These are phyloP conservation scores for Astrothelium subdiscretum DNA, from an alignment of 495 filamentous ascomycete genomes.

Conservation along the genomic window DNA sequence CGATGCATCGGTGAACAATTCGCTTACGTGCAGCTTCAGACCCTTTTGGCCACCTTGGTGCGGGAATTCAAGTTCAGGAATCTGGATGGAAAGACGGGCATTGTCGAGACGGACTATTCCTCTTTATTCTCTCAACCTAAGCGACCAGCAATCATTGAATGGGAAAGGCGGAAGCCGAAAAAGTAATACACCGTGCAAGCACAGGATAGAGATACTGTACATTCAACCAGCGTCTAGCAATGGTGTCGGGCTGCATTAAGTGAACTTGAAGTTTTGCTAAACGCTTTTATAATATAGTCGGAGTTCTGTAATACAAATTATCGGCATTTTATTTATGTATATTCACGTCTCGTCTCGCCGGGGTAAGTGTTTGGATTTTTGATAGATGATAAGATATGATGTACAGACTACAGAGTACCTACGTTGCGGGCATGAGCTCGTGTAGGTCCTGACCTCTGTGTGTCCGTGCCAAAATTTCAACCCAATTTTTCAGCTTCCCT, in stretches of 20 bases:
- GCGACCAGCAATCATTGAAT: slow-evolving; percentile 20
- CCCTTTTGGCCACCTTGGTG: slow-evolving; percentile 71
- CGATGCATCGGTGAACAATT: slow-evolving; percentile 96
- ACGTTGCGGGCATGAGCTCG: no score
- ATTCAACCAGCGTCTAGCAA: background rate
- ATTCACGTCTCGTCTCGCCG: no score
- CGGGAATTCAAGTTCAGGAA: slow-evolving; percentile 65
- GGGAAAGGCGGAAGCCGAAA: slow-evolving; percentile 16
- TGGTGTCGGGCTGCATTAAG: background rate
- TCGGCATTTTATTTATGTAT: background rate
- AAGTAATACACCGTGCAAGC: background rate
- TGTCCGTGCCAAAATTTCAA: no score
- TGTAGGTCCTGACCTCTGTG: no score
- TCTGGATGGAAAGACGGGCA: slow-evolving; percentile 50
- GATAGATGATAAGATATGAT: no score
- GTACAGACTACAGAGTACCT: no score
- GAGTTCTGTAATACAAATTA: background rate
- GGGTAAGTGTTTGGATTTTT: no score
- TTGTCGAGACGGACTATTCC: slow-evolving; percentile 78
- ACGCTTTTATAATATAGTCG: background rate
- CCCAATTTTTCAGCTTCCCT: no score
- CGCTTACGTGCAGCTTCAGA: slow-evolving; percentile 81
- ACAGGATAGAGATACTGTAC: no score
- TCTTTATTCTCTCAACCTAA: slow-evolving; percentile 19
- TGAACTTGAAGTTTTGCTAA: background rate